Evolutionary conservation across 2,329 filamentous ascomycete species (phyloP), one percentile per base, ranked within the genome.

Genomic region (Alternaria panax): DNA sequence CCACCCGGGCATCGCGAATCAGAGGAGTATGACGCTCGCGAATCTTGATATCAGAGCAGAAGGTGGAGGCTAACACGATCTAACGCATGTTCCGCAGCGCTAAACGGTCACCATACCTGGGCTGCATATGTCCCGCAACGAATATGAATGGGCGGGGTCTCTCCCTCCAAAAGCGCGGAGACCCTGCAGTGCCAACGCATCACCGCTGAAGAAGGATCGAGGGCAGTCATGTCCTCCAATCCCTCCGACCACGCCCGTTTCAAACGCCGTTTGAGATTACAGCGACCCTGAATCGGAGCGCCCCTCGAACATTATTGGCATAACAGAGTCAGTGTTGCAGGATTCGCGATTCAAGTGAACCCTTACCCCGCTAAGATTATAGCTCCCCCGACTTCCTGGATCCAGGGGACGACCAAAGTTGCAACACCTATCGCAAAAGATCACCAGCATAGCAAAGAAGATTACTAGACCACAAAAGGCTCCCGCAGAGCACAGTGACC

Each of bases 141-240:
- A 57, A 58, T 53, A 53, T 59, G 62, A 62, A 65, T 65, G 62
- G 62, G 57, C 53, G 64, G 60, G 62, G 58, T 51, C 36, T 53
- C 50, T 54, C 43, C 25, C 59, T 53, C 53, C 51, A 54, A 60
- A 57, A 51, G 56, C 56, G 56, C 56, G 56, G 56, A 59, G 51
- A 59, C 68, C 55, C 63, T 66, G 68, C 63, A 63, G 55, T 76
- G 75, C 74, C 74, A 76, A 63, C 75, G 68, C 75, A 76, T 75
- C 73, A 75, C 68, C 64, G 68, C 66, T 63, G 70, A 57, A 61
- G 40, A 36, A 66, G 66, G 61, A 68, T 62, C 42, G 38, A 60
- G 64, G 40, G 51, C 46, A 63, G 60, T 63, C 59, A 67, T 67
- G 67, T 59, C 59, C 67, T 68, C 73, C 72, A 70, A 69, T 74